Evolutionary conservation across 352 stramenopile species (phyloP), one percentile per base, ranked within the genome.

Genomic region (Aphanomyces invadans): DNA sequence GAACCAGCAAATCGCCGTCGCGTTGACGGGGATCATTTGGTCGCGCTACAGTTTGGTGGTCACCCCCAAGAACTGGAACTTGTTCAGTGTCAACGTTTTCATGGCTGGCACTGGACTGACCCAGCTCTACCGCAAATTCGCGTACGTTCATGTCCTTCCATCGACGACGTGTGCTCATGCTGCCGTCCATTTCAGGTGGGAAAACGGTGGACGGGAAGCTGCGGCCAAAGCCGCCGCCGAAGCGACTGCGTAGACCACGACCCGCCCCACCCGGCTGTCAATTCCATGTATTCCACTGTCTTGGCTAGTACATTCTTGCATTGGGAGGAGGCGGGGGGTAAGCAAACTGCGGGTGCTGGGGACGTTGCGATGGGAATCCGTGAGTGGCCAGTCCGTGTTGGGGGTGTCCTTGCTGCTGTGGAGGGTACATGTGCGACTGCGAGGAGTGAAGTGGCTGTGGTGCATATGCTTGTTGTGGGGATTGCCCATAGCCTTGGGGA

Each of bases 21-120:
- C 82, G 38, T 67, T 70, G 39, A 95, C 87, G 11, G 87, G 87
- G n/a, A 68, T 96, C 61, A 95, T 96, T 69, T 96, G 88, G 87
- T 92, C 83, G 29, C 82, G 88, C 55, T 96, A 96, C 75, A 90
- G 77, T 61, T 71, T 91, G 36, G 77, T 95, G 32, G 92, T 96
- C 65, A 94, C 81, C 31, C 88, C 88, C 29, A 86, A 90, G 71
- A 96, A 96, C 79, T 96, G 88, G 80, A 96, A 95, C 71, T 75
- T 96, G 17, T 90, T 96, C 66, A 74, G 80, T 0, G 88, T 96
- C 46, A 96, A 96, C 70, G 73, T 92, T 29, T 92, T 95, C 63
- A 95, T 96, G 83, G 86, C 78, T 42, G 81, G 74, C 70, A 96
- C 87, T 49, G 88, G 88, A 2, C 72, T 90, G 42, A 77, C 74